Percentiles rank a stretch among this genome's conserved stretches.
These are phyloP conservation scores for Heterobasidion occidentale DNA, from an alignment of 1,284 basidiomycete genomes.

Conservation along the genomic window DNA sequence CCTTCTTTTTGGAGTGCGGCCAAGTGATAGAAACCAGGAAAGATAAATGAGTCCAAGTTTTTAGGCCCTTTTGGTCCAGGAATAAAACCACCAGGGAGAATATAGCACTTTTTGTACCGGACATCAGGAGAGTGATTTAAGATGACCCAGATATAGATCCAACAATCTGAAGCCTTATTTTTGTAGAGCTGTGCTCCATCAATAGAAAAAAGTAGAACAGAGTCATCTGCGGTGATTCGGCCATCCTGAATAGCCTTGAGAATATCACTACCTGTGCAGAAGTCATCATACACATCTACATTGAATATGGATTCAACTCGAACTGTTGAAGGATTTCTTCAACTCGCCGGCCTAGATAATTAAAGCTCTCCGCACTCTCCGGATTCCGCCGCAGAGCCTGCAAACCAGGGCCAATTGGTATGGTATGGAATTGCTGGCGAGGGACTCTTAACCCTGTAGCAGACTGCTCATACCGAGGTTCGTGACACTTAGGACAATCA, in stretches of 20 bases:
- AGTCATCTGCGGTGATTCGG: slow-evolving; percentile 8
- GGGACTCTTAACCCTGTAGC: no score
- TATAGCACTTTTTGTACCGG: slow-evolving; percentile 17
- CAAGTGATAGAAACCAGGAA: no score
- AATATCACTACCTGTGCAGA: slow-evolving; percentile 13
- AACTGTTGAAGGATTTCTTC: no score
- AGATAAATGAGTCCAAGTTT: slow-evolving; percentile 21
- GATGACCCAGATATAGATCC: slow-evolving; percentile 20
- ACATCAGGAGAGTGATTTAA: slow-evolving; percentile 13
- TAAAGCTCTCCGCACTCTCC: no score
- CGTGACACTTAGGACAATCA: no score
- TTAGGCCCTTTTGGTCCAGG: slow-evolving; percentile 17
- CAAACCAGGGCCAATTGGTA: no score
- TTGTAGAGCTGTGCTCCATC: slow-evolving; percentile 23
- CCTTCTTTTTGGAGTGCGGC: no score
- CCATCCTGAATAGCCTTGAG: slow-evolving; percentile 10
- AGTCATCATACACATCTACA: slow-evolving; percentile 4
- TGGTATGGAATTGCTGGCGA: no score
- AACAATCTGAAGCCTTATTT: slow-evolving; percentile 17
- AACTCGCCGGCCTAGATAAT: no score
- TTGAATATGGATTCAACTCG: no score
- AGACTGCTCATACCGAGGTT: no score
- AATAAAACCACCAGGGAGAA: slow-evolving; percentile 18
- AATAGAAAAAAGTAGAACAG: slow-evolving; percentile 15
- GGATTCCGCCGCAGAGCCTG: no score